These are phyloP conservation scores for Clitopilus passeckerianus DNA, from an alignment of 768 basidiomycete genomes.

Conservation along the genomic window DNA sequence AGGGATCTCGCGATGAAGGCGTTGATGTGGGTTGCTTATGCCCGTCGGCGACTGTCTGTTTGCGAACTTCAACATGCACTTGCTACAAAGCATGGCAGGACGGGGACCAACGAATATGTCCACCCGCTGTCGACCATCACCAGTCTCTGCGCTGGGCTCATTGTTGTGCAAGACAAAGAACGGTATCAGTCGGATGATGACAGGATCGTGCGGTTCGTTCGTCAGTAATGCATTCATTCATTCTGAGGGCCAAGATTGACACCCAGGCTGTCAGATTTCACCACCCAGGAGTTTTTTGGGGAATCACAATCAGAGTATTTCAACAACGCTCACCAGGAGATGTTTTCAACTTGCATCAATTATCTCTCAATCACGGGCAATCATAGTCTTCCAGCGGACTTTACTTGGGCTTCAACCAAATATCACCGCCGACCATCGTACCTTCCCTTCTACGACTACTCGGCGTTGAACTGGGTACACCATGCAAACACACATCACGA, in stretches of 20 bases:
- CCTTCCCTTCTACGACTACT: neutral
- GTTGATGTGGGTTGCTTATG: neutral
- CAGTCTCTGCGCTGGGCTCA: neutral
- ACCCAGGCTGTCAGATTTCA: neutral
- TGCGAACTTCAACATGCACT: neutral
- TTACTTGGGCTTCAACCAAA: neutral
- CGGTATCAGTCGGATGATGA: neutral
- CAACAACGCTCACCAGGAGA: neutral
- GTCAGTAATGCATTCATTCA: neutral
- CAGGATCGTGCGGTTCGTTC: neutral
- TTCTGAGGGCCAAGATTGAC: neutral
- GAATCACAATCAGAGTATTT: neutral
- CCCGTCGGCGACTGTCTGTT: neutral
- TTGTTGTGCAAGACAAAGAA: neutral
- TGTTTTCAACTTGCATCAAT: neutral
- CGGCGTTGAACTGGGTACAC: neutral
- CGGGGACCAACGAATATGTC: neutral
- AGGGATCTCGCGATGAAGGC: neutral
- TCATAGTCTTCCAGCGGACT: neutral
- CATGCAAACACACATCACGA: neutral
- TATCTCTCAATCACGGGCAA: neutral
- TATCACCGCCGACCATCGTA: neutral
- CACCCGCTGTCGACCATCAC: neutral
- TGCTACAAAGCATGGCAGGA: neutral
- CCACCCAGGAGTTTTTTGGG: neutral